Percentiles rank a stretch among this genome's conserved stretches.
Evolutionary conservation across 257 asterid genomes (phyloP).

Genomic region (Avicennia marina): DNA sequence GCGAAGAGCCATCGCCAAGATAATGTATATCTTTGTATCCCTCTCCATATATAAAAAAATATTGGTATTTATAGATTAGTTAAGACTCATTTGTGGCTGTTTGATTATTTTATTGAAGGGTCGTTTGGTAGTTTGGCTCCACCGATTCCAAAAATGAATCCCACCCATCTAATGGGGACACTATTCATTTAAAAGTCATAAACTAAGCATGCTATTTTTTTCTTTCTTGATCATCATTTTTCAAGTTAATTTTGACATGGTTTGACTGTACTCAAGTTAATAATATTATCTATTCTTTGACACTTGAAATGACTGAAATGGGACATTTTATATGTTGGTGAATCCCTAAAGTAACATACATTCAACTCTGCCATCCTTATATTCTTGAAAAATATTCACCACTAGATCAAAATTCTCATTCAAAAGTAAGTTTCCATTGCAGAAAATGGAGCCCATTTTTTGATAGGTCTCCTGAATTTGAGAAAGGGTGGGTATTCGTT

Average conservation of each 20-base stretch:
- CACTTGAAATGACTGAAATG: too few relatives aligned
- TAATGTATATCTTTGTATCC: conserved; percentile 27
- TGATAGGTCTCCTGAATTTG: too few relatives aligned
- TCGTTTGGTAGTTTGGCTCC: conserved; percentile 45
- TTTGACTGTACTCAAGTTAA: conserved; percentile 7
- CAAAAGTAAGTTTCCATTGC: too few relatives aligned
- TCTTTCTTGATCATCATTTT: conserved; percentile 15
- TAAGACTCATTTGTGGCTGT: conserved; percentile 25
- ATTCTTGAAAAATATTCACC: too few relatives aligned
- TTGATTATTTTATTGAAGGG: conserved; percentile 36
- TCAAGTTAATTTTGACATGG: not conserved
- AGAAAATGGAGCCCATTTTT: too few relatives aligned
- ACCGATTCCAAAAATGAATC: conserved; percentile 35
- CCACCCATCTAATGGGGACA: conserved; percentile 27
- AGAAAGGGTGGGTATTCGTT: too few relatives aligned
- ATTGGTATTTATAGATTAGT: conserved; percentile 16
- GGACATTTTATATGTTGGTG: too few relatives aligned
- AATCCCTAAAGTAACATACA: too few relatives aligned
- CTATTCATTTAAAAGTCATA: conserved; percentile 6
- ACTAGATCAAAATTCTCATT: too few relatives aligned
- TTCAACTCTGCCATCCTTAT: too few relatives aligned
- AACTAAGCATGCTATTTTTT: conserved; percentile 22
- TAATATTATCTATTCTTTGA: too few relatives aligned
- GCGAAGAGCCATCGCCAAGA: conserved; percentile 29
- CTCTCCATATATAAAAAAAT: too few relatives aligned